Percentiles rank a stretch among this genome's conserved stretches.
Conservation (phyloP, 805 yeast species). For the Geotrichum ghanense region DNA sequence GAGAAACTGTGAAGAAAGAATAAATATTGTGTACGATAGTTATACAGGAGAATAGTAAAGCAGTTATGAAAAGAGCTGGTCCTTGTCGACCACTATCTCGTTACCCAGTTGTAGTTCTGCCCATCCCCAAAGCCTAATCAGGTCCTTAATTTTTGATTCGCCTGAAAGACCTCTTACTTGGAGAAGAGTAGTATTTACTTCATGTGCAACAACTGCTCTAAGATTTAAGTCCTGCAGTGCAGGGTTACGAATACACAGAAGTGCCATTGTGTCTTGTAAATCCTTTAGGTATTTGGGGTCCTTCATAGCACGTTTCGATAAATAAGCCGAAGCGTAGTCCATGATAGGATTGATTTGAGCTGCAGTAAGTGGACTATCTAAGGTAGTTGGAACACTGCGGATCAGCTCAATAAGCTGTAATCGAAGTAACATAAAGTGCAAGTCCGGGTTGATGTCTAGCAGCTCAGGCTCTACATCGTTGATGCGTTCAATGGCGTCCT, state of each 20-base stretch:
- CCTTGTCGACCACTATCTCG: conserved; percentile 3
- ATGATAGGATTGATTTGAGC: conserved; percentile 16
- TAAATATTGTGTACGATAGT: too few relatives aligned
- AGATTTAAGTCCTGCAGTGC: conserved; percentile 47
- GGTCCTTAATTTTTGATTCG: conserved; percentile 35
- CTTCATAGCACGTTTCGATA: conserved; percentile 49
- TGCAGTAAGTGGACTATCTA: not conserved
- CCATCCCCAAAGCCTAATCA: conserved; percentile 53
- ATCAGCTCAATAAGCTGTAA: conserved; percentile 75
- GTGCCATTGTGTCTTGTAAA: conserved; percentile 74
- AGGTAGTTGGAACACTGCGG: conserved; percentile 26
- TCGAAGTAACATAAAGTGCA: conserved; percentile 64
- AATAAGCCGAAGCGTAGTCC: conserved; percentile 27
- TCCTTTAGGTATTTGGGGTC: conserved; percentile 49
- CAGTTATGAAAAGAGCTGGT: not conserved
- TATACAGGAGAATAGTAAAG: too few relatives aligned
- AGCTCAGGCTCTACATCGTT: conserved; percentile 53
- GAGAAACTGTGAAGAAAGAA: not conserved
- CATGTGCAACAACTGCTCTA: conserved; percentile 53
- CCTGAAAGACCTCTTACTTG: conserved; percentile 25
- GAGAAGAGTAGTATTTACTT: conserved; percentile 60
- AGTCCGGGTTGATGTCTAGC: conserved; percentile 47
- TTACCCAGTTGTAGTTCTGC: conserved; percentile 41
- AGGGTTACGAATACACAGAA: conserved; percentile 47
- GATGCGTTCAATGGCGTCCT: conserved; percentile 43